phyloP scores from a whole-genome alignment of 805 yeast genomes.

The Middelhovenomyces tepae region DNA sequence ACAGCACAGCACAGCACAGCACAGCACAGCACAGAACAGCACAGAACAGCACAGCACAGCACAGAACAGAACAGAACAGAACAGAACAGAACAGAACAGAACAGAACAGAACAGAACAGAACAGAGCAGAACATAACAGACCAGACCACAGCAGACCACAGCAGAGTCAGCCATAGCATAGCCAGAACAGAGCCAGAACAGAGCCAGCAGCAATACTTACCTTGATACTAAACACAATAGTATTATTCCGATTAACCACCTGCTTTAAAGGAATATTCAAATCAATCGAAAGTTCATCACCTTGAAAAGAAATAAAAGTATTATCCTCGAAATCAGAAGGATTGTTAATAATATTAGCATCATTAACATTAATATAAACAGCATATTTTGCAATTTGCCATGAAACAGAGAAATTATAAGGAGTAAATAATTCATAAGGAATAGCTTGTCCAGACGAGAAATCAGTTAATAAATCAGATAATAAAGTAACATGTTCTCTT shows the following conservation, averaged over 20 bases:
- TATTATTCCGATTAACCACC: constrained; percentile 22
- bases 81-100: too few relatives aligned
- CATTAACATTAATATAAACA: constrained; percentile 72
- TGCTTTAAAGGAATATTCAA: constrained; percentile 50
- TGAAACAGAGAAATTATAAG: constrained; percentile 50
- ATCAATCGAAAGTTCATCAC: constrained; percentile 42
- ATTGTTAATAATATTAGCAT: constrained; percentile 77
- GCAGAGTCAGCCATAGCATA: too few relatives aligned
- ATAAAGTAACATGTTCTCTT: constrained; percentile 70
- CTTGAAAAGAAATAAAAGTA: constrained; percentile 64
- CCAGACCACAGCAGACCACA: constrained; percentile 42
- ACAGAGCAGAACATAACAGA: constrained; percentile 34
- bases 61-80: not conserved
- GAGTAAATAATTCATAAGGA: constrained; percentile 70
- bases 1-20: too few relatives aligned
- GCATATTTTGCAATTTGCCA: constrained; percentile 50
- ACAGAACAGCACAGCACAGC: not conserved
- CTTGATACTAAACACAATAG: constrained; percentile 14
- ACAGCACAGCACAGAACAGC: too few relatives aligned
- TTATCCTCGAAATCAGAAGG: constrained; percentile 81
- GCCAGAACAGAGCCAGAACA: too few relatives aligned
- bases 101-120: not conserved
- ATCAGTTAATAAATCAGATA: constrained; percentile 67
- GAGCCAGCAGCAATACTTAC: constrained; percentile 31
- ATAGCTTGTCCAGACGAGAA: constrained; percentile 57